Evolutionary conservation across 345 rosid species (phyloP).

Genomic region (Salix suchowensis): DNA sequence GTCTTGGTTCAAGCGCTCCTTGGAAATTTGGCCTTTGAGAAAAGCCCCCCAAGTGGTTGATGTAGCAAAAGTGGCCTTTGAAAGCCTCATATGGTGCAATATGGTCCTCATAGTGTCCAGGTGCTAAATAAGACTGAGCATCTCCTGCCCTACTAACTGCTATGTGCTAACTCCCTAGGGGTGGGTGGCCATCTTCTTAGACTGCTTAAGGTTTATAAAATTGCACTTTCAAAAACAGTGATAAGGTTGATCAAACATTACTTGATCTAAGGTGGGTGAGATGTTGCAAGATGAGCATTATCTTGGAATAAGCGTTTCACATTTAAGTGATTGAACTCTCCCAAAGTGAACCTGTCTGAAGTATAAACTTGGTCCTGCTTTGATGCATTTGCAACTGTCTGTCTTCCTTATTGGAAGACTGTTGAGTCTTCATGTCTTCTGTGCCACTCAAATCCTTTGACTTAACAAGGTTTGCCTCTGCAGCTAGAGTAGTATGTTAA

Average conservation of each 20-base stretch:
- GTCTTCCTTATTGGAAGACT: too few relatives aligned
- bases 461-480: neutral
- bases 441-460: neutral
- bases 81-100: too few relatives aligned
- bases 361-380: neutral
- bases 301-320: neutral
- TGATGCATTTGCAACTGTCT: neutral
- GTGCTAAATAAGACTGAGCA: too few relatives aligned
- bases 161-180: too few relatives aligned
- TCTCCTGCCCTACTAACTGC: too few relatives aligned
- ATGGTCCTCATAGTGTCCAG: too few relatives aligned
- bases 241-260: neutral
- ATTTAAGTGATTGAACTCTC: neutral
- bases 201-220: neutral
- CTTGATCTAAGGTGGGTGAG: neutral
- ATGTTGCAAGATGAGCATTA: neutral
- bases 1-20: too few relatives aligned
- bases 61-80: too few relatives aligned
- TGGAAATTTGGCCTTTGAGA: too few relatives aligned
- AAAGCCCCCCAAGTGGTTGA: too few relatives aligned
- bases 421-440: neutral
- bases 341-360: neutral
- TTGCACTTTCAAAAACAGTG: neutral
- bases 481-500: neutral
- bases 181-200: too few relatives aligned